Evolutionary conservation across 164 flowering plant species (phyloP).

Genomic region (Taxillus chinensis): DNA sequence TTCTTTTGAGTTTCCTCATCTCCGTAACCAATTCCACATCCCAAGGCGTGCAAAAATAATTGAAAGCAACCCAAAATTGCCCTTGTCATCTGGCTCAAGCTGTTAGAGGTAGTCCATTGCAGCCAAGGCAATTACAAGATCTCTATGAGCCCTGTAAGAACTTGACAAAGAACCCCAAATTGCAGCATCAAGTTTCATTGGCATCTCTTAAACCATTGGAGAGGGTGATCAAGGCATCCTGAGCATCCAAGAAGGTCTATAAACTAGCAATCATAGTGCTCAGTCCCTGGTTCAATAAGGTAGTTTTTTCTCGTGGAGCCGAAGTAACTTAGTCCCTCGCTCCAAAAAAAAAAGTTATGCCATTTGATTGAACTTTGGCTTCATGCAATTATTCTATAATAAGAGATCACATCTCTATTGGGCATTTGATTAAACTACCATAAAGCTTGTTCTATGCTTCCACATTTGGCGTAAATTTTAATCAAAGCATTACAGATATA

Average conservation of each 20-base stretch:
- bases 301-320: conserved; percentile 26
- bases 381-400: conserved; percentile 48
- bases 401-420: conserved; percentile 35
- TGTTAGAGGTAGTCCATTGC: conserved; percentile 41
- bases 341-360: conserved; percentile 35
- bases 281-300: conserved; percentile 27
- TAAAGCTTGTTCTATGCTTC: conserved; percentile 27
- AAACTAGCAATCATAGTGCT: conserved; percentile 43
- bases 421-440: conserved; percentile 28
- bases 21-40: conserved; percentile 39
- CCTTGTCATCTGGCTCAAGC: conserved; percentile 45
- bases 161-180: conserved; percentile 48
- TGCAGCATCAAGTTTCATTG: conserved; percentile 40
- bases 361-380: conserved; percentile 31
- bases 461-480: conserved; percentile 64
- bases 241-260: conserved; percentile 42
- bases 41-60: conserved; percentile 41
- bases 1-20: conserved; percentile 37
- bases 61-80: conserved; percentile 39
- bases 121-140: conserved; percentile 31
- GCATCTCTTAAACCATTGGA: conserved; percentile 32
- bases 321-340: conserved; percentile 33
- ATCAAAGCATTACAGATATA: conserved; percentile 65
- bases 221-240: conserved; percentile 29
- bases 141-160: conserved; percentile 29